Conservation (phyloP, 2,329 filamentous ascomycete genomes). For the Dothideomycetes sp. region DNA sequence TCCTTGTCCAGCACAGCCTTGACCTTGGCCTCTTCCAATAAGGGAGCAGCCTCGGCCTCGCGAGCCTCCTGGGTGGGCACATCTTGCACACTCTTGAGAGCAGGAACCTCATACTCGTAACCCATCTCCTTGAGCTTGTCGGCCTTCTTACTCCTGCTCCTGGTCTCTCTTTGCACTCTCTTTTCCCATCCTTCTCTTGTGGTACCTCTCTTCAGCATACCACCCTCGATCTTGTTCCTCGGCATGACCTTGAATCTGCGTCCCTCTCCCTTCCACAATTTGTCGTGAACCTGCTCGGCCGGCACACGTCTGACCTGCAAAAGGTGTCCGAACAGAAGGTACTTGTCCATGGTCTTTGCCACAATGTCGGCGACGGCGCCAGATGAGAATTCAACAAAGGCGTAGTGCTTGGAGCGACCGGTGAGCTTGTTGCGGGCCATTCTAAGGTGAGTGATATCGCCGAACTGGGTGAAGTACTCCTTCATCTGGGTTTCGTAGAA, state of each 20-base stretch:
- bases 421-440: conserved; percentile 89
- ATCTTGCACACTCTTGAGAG: conserved; percentile 55
- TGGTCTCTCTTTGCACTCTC: conserved; percentile 64
- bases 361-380: conserved; percentile 81
- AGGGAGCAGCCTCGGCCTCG: conserved; percentile 25
- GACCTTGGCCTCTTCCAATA: conserved; percentile 24
- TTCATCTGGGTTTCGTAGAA: conserved; percentile 97
- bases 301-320: conserved; percentile 77
- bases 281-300: conserved; percentile 65
- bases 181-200: conserved; percentile 70
- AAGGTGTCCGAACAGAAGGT: conserved; percentile 89
- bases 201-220: conserved; percentile 62
- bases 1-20: conserved; percentile 25
- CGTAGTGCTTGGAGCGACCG: conserved; percentile 84
- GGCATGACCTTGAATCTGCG: conserved; percentile 82
- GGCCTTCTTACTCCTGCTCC: conserved; percentile 57
- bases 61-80: conserved; percentile 36
- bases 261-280: conserved; percentile 85
- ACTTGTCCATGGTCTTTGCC: conserved; percentile 94
- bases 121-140: conserved; percentile 70
- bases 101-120: conserved; percentile 71
- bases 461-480: conserved; percentile 90
- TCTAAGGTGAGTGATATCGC: conserved; percentile 66
- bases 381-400: conserved; percentile 79
- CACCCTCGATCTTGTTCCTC: conserved; percentile 75